phyloP scores from a whole-genome alignment of 345 rosid species.

The Populus ilicifolia region DNA sequence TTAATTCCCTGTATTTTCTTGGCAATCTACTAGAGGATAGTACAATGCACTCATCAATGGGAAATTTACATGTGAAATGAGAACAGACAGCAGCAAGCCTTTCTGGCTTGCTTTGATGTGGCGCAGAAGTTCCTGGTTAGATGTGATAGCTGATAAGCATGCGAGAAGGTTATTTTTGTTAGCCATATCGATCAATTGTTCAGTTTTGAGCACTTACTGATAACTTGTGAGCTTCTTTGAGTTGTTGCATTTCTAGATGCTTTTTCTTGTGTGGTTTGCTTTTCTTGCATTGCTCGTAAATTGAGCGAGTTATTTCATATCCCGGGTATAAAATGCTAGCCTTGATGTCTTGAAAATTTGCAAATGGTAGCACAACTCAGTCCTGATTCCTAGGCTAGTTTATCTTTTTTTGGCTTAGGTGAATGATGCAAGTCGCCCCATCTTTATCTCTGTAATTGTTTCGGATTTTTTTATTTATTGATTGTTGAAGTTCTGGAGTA shows the following conservation, averaged over 20 bases:
- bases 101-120: constrained; percentile 8
- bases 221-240: constrained; percentile 7
- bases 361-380: not conserved
- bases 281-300: not conserved
- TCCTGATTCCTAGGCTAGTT: not conserved
- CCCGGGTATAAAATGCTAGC: not conserved
- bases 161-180: constrained; percentile 6
- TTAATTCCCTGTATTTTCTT: constrained; percentile 15
- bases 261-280: constrained; percentile 11
- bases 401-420: not conserved
- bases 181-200: constrained; percentile 9
- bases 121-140: constrained; percentile 10
- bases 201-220: not conserved
- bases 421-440: not conserved
- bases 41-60: not conserved
- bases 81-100: not conserved
- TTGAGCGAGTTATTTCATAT: not conserved
- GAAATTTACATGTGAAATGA: constrained; percentile 4
- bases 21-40: constrained; percentile 4
- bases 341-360: not conserved
- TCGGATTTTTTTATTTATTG: not conserved
- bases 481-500: not conserved
- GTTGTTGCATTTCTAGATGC: constrained; percentile 7
- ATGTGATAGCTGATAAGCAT: constrained; percentile 3
- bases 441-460: not conserved